Evolutionary conservation across 1,284 basidiomycete species (phyloP).

Genomic region (Fomes fomentarius): DNA sequence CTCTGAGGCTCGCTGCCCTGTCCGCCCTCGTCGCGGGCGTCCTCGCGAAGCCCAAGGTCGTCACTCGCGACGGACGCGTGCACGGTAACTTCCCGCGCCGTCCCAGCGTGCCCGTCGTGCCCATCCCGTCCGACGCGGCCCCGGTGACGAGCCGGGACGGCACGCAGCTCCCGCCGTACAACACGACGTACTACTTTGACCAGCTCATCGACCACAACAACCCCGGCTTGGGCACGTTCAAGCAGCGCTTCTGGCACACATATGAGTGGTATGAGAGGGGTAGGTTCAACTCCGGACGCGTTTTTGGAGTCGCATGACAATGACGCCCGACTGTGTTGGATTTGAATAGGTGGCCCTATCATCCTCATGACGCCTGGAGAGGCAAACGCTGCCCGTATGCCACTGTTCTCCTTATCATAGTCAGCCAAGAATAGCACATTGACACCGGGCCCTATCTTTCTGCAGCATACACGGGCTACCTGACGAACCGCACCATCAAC

Average conservation of each 20-base stretch:
- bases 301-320: too few relatives aligned
- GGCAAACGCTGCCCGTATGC: conserved; percentile 43
- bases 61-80: conserved; percentile 27
- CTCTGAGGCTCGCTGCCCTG: conserved; percentile 14
- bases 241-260: conserved; percentile 72
- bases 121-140: not conserved
- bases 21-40: conserved; percentile 17
- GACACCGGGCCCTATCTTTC: too few relatives aligned
- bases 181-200: conserved; percentile 60
- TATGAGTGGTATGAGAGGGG: conserved; percentile 64
- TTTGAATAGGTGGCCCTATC: conserved; percentile 62
- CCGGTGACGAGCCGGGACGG: conserved; percentile 31
- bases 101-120: conserved; percentile 19
- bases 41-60: conserved; percentile 15
- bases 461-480: conserved; percentile 57
- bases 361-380: conserved; percentile 60
- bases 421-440: too few relatives aligned
- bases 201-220: conserved; percentile 76
- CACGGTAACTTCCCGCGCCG: conserved; percentile 28
- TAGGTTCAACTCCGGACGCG: conserved; percentile 23
- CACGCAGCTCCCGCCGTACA: conserved; percentile 33
- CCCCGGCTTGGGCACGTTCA: conserved; percentile 74
- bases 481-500: conserved; percentile 66
- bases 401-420: not conserved
- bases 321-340: too few relatives aligned